Conservation (phyloP, 2,329 filamentous ascomycete species). For the Alternaria metachromatica region DNA sequence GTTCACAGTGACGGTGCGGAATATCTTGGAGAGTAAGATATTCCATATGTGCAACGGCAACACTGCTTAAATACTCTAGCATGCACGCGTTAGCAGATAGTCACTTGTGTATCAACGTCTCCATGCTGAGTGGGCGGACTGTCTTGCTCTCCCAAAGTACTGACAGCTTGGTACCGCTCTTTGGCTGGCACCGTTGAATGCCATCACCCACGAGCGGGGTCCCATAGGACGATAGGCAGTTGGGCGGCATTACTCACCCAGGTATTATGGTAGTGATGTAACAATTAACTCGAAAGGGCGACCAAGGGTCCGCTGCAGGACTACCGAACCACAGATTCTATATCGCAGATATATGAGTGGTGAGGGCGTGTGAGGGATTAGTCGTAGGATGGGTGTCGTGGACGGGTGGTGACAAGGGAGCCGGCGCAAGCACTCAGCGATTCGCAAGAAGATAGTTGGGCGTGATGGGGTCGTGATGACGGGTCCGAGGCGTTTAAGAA, state of each 20-base stretch:
- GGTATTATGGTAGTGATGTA: conserved; percentile 16
- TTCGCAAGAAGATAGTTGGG: conserved; percentile 30
- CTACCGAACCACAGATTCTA: conserved; percentile 12
- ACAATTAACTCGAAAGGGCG: conserved; percentile 8
- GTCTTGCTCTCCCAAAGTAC: conserved; percentile 11
- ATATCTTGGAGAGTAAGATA: conserved; percentile 50
- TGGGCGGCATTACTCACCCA: conserved; percentile 11
- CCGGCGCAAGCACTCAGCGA: conserved; percentile 43
- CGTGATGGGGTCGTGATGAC: conserved; percentile 26
- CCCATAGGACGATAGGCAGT: not conserved
- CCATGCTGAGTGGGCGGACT: conserved; percentile 7
- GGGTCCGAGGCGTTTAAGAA: conserved; percentile 40
- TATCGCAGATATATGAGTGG: conserved; percentile 15
- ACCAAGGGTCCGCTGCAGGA: conserved; percentile 8
- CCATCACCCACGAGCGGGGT: conserved; percentile 8
- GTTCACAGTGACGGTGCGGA: conserved; percentile 42
- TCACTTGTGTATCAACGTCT: conserved; percentile 4
- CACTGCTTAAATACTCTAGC: conserved; percentile 20
- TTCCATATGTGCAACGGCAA: conserved; percentile 35
- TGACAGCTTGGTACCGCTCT: conserved; percentile 18
- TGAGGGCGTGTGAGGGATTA: not conserved
- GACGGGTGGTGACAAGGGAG: conserved; percentile 20
- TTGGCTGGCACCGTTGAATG: conserved; percentile 12
- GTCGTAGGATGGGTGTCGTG: conserved; percentile 24
- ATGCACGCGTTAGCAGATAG: conserved; percentile 3